Evolutionary conservation across 2,329 filamentous ascomycete species (phyloP), one percentile per base, ranked within the genome.

Genomic region (Botrytis cinerea): DNA sequence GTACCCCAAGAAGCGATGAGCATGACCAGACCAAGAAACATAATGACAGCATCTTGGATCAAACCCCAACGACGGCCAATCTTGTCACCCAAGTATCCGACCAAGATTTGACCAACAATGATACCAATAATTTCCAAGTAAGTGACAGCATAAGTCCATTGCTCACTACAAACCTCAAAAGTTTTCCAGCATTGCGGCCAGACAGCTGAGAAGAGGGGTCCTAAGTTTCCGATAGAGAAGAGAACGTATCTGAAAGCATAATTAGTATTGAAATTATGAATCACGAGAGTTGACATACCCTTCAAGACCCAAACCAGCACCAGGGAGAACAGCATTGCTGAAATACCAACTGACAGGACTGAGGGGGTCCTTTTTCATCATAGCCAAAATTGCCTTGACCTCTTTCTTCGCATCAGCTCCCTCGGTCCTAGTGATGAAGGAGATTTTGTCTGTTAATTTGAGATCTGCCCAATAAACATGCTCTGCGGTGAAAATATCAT

Each of bases 81-180:
- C 87, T 89, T 91, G 82, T 93, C 91, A 85, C 91, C 91, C 72
- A 92, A 85, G 83, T 97, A 85, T 83, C 95, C 95, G 76, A 98
- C 95, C 43, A 92, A 85, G 71, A 97, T 90, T 84, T 98, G 95
- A 78, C 95, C 95, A 76, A 95, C 89, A 85, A 98, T 98, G 83
- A 98, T 98, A 84, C 95, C 95, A 78, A 92, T 88, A 78, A 98
- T 94, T 82, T 98, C 95, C 67, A 98, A 90, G 80, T 98, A 98
- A 38, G 94, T 93, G 61, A 98, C 90, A 60, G 93, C 89, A 75
- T 92, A 88, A 51, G 95, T 84, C 95, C 95, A 98, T 77, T 93
- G 92, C 77, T 88, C 83, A 80, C 89, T 88, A 85, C 95, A 98
- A 43, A 88, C 90, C 4, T 86, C 82, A 74, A 87, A 82, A 0